A percentile compares a stretch with the other conserved stretches of the same genome.
These are phyloP conservation scores for Aspergillus spinulosporus DNA, from an alignment of 2,329 filamentous ascomycete genomes.

Conservation along the genomic window DNA sequence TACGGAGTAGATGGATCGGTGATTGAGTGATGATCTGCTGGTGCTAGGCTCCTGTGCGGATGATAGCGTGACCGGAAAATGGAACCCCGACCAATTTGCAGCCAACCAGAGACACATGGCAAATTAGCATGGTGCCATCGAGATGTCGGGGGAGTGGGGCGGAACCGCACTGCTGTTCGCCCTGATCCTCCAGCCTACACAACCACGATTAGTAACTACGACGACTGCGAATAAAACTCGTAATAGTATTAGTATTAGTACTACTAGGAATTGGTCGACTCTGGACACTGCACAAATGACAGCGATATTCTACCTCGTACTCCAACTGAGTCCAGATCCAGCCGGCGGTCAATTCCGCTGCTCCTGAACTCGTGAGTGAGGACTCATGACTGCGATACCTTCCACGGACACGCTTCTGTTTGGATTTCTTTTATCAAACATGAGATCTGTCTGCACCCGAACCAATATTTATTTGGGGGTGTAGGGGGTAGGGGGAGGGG, in stretches of 20 bases:
- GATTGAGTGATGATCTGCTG: constrained; percentile 17
- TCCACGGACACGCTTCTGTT: background rate
- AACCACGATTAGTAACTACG: no score
- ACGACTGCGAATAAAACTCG: no score
- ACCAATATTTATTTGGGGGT: background rate
- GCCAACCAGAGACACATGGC: constrained; percentile 10
- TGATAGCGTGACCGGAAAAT: constrained; percentile 15
- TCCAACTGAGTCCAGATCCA: no score
- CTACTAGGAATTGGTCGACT: no score
- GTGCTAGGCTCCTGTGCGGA: constrained; percentile 5
- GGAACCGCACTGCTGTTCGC: background rate
- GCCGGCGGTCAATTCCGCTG: background rate
- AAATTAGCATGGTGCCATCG: background rate
- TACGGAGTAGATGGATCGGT: background rate
- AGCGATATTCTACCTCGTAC: no score
- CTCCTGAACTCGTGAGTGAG: background rate
- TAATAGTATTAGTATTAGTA: no score
- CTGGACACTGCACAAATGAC: no score
- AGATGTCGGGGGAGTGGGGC: background rate
- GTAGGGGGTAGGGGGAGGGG: background rate
- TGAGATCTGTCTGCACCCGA: constrained; percentile 17
- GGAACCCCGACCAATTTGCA: constrained; percentile 14
- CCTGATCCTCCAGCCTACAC: no score
- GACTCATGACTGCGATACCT: background rate
- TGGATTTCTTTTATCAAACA: constrained; percentile 13